Base-by-base conservation (phyloP, 495 filamentous ascomycete genomes). In the Thozetella sp. region DNA sequence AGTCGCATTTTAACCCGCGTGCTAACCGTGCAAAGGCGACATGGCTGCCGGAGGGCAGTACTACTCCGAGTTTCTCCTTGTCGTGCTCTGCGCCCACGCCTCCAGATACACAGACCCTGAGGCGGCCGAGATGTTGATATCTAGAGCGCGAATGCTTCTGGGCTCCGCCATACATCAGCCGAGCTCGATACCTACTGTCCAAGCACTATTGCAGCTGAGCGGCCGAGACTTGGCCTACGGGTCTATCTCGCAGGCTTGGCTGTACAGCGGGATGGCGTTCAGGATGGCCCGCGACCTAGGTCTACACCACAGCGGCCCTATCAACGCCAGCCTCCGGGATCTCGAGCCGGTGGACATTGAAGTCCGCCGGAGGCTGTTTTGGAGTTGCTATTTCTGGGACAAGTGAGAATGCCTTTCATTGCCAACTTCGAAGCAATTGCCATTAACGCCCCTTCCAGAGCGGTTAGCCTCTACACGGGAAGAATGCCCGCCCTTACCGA, bases 291-390 rank as follows among this genome's bases (percentile, higher is more conserved):
- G 80, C 53, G 79, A 83, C 60, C 53, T 83, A 20, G 80, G 80
- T 0, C 80, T 83, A 25, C 78, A 75, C 17, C 80, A 82, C 43
- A 77, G 81, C 58, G 75, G 77, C 48, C 72, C 75, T 60, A 79
- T 77, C 59, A 79, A 80, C 55, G 71, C 73, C 13, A 75, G 77
- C 13, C 71, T 77, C 15, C 77, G 76, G 1, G 71, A 81, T 17
- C 60, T 82, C 27, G 57, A 56, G 22, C 24, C 66, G 11, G 66
- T 68, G 45, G 68, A 71, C 25, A 54, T 71, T 25, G 68, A 71
- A 53, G 62, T 71, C 11, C 56, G 68, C 40, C 63, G 64, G 24
- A 51, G 68, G 25, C 53, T 71, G 19, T 71, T 71, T 48, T 71
- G 68, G 68, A 62, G 60, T 46, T 60, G 64, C 30, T 71, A 71